Conservation (phyloP, 495 filamentous ascomycete species). For the Annulohypoxylon nitens region DNA sequence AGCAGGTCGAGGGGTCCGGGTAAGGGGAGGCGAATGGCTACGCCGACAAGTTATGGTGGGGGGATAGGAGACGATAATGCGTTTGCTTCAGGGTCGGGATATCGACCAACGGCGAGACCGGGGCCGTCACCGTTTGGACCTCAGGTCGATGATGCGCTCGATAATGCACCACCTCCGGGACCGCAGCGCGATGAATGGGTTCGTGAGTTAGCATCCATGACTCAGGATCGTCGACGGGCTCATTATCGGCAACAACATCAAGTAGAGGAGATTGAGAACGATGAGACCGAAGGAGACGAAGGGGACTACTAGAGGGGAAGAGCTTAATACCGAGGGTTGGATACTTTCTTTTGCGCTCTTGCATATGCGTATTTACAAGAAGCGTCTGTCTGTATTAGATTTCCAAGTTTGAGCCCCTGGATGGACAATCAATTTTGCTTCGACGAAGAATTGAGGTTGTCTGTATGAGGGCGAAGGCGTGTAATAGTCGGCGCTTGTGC, state of each 20-base stretch:
- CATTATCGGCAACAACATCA: background rate
- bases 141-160: constrained; percentile 10
- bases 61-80: background rate
- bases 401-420: background rate
- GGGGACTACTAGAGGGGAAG: background rate
- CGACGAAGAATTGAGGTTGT: background rate
- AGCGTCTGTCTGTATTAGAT: no score
- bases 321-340: background rate
- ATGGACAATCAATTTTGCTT: no score
- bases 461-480: background rate
- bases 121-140: constrained; percentile 14
- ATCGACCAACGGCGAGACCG: background rate
- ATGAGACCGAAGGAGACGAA: background rate
- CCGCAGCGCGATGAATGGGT: constrained; percentile 25
- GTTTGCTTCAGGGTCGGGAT: background rate
- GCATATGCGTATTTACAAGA: background rate
- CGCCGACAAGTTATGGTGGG: background rate
- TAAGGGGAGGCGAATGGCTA: background rate
- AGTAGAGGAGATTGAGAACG: background rate
- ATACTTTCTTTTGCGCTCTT: background rate
- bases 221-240: constrained; percentile 13
- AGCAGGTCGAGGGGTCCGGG: background rate
- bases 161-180: constrained; percentile 7
- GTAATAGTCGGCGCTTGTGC: background rate
- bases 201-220: constrained; percentile 16